phyloP scores from a whole-genome alignment of 2,329 filamentous ascomycete species.

The Aureobasidium sp. region DNA sequence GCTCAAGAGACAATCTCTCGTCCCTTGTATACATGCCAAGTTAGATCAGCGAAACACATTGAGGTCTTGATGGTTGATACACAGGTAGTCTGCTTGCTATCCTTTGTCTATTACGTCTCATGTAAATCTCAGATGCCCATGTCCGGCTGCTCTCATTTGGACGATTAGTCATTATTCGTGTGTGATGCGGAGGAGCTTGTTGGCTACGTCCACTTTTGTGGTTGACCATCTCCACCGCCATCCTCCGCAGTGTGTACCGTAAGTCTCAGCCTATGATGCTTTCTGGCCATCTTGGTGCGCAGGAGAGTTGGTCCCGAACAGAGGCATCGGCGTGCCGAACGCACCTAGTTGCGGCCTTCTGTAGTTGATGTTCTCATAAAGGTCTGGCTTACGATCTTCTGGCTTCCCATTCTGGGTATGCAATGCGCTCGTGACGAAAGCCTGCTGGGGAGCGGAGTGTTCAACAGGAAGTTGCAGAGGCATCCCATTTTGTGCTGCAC shows the following conservation, averaged over 20 bases:
- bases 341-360: constrained; percentile 20
- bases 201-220: background rate
- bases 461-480: constrained; percentile 17
- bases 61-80: background rate
- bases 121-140: background rate
- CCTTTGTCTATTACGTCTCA: background rate
- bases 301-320: constrained; percentile 3
- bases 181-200: background rate
- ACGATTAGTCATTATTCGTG: background rate
- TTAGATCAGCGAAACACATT: background rate
- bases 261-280: background rate
- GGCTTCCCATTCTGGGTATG: constrained; percentile 17
- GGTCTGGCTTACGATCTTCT: constrained; percentile 18
- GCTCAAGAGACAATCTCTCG: background rate
- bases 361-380: constrained; percentile 20
- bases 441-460: constrained; percentile 19
- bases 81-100: background rate
- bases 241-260: background rate
- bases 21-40: background rate
- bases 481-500: background rate
- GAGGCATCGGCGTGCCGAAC: constrained; percentile 20
- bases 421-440: constrained; percentile 22
- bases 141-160: background rate
- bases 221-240: background rate
- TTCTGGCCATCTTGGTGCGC: constrained; percentile 8